Conservation (phyloP, 306 rosid genomes). For the Vachellia pachyceras region DNA sequence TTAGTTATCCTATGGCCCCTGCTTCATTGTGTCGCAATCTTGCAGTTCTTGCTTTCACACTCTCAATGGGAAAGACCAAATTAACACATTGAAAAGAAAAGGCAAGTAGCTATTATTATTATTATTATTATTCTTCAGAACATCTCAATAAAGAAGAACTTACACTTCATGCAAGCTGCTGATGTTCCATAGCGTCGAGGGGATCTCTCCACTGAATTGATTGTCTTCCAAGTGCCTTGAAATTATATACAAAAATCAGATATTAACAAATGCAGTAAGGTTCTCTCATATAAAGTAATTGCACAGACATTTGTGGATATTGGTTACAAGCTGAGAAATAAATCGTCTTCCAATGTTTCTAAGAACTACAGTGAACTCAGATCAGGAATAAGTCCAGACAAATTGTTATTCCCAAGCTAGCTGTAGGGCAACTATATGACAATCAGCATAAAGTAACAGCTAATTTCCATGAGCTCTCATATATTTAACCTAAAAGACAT, state of each 20-base stretch:
- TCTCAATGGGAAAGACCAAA: too few relatives aligned
- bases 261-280: conserved; percentile 27
- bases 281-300: conserved; percentile 26
- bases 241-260: conserved; percentile 29
- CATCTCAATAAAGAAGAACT: conserved; percentile 43
- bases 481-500: conserved; percentile 38
- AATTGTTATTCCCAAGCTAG: conserved; percentile 85
- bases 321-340: conserved; percentile 26
- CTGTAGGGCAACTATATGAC: conserved; percentile 47
- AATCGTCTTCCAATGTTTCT: conserved; percentile 60
- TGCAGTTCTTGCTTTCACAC: too few relatives aligned
- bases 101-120: conserved; percentile 13
- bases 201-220: conserved; percentile 78
- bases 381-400: conserved; percentile 81
- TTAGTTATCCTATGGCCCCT: too few relatives aligned
- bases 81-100: conserved; percentile 10
- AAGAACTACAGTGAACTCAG: conserved; percentile 69
- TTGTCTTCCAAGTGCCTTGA: conserved; percentile 87
- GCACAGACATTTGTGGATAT: conserved; percentile 25
- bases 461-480: conserved; percentile 27
- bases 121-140: conserved; percentile 3
- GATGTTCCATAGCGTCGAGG: conserved; percentile 71
- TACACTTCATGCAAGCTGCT: conserved; percentile 74
- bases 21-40: too few relatives aligned
- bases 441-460: conserved; percentile 28